Evolutionary conservation across 805 yeast genomes (phyloP), one percentile per base, ranked within the genome.

Genomic region (Candida krabiensis): DNA sequence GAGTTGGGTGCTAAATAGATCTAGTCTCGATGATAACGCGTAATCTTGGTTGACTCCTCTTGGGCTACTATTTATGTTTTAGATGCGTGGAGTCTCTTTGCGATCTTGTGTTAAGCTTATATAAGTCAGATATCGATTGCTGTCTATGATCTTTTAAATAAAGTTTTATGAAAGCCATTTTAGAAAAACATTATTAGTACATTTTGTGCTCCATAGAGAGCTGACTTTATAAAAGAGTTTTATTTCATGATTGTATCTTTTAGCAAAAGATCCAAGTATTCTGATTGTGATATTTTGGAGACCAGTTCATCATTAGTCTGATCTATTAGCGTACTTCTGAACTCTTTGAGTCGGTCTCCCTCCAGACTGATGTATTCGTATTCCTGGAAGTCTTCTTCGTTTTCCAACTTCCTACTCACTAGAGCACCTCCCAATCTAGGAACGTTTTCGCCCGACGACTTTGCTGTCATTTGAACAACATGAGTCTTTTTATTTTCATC

Each of bases 391-490:
- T 61, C 65, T 54, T 85, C 91, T 30, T 81, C 87, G 38, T 77
- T 84, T 11, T 77, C 81, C 19, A 67, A 56, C 45, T 80, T 80
- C 47, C 77, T 75, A n/a, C 84, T 79, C 39, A 72, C 60, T 19
- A 85, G 63, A 0, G 90, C 87, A n/a, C 84, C 84, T 12, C 86
- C 80, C 41, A 80, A 67, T 53, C 85, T 71, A 11, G 71, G 71
- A 35, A 80, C 80, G 3, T 76, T 71, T 28, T 74, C 76, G 47
- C 75, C 82, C 21, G 73, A 67, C 17, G 80, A 69, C 53, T 81
- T 83, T 4, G 84, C 91, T 12, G 85, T 72, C 87, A 84, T 80
- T 35, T 86, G 89, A 19, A 85, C 83, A 16, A 85, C 82, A 40
- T 80, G 80, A 2, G 79, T 73, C 40, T 71, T 64, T 14, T 55